Percentiles rank a stretch among this genome's conserved stretches.
These are phyloP conservation scores for Xylariomycetidae sp. DNA, from an alignment of 2,329 filamentous ascomycete genomes.

Conservation along the genomic window DNA sequence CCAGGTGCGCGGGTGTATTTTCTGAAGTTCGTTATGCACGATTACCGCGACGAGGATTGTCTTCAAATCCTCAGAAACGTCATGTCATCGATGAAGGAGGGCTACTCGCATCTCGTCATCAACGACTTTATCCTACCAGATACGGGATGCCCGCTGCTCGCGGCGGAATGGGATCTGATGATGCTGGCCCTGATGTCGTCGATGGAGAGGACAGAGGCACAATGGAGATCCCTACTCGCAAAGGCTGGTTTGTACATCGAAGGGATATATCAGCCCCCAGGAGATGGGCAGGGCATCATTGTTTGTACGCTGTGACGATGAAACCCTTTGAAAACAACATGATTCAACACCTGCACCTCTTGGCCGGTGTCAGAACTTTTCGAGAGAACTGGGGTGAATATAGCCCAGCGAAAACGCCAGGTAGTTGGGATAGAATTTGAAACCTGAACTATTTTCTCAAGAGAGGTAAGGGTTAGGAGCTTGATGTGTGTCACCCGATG, in stretches of 20 bases:
- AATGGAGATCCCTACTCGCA: conserved; percentile 7
- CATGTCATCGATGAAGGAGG: conserved; percentile 8
- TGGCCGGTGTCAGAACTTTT: too few relatives aligned
- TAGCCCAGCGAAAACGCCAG: too few relatives aligned
- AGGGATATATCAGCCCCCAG: too few relatives aligned
- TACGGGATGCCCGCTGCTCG: conserved; percentile 3
- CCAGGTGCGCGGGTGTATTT: conserved; percentile 10
- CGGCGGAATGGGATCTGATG: conserved; percentile 10
- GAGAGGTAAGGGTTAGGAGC: too few relatives aligned
- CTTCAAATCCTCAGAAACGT: conserved; percentile 9
- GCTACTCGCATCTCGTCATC: conserved; percentile 13
- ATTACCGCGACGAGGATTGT: conserved; percentile 8
- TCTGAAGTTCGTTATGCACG: conserved; percentile 14
- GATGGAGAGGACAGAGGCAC: conserved; percentile 9
- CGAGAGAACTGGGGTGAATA: too few relatives aligned
- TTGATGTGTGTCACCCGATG: too few relatives aligned
- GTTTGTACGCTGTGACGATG: too few relatives aligned
- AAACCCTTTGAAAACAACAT: too few relatives aligned
- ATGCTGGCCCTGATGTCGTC: conserved; percentile 7
- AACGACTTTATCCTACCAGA: conserved; percentile 13
- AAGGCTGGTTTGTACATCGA: conserved; percentile 9
- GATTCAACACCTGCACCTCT: too few relatives aligned
- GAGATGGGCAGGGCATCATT: too few relatives aligned
- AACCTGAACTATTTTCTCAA: too few relatives aligned
- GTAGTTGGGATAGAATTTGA: too few relatives aligned